A percentile compares a stretch with the other conserved stretches of the same genome.
These are phyloP conservation scores for Termitomyces sp. DNA, from an alignment of 768 basidiomycete genomes.

Conservation along the genomic window DNA sequence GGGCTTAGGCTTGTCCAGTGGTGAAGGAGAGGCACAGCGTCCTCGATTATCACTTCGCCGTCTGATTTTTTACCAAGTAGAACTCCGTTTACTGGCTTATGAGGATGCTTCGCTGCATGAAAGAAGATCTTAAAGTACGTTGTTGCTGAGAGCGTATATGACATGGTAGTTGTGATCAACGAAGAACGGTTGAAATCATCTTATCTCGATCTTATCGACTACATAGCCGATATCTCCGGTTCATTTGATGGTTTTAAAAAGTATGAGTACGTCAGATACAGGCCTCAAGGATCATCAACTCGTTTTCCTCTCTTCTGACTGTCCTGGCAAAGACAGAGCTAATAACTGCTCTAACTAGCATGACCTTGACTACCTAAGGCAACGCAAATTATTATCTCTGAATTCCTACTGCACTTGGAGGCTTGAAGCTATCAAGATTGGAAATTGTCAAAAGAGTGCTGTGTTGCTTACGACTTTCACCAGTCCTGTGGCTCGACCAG, in stretches of 20 bases:
- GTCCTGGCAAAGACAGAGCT: not conserved
- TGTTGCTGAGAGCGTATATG: slow-evolving; percentile 49
- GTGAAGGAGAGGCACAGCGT: slow-evolving; percentile 74
- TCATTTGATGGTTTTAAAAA: no score
- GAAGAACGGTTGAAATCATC: not conserved
- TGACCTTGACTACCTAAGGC: not conserved
- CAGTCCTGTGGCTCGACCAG: not conserved
- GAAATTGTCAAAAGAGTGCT: not conserved
- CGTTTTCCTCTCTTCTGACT: no score
- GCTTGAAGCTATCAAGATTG: not conserved
- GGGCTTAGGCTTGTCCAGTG: slow-evolving; percentile 82
- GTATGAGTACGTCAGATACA: no score
- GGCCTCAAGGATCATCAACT: not conserved
- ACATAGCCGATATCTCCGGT: not conserved
- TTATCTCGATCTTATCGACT: not conserved
- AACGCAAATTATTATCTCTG: not conserved
- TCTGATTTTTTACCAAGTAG: slow-evolving; percentile 51
- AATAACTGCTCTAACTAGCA: not conserved
- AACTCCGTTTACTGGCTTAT: slow-evolving; percentile 69
- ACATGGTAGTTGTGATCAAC: slow-evolving; percentile 1
- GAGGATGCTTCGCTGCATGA: slow-evolving; percentile 78
- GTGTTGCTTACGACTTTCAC: not conserved
- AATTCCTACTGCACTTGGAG: not conserved
- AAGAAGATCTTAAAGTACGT: slow-evolving; percentile 74
- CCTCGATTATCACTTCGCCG: slow-evolving; percentile 42